phyloP scores from a whole-genome alignment of 306 rosid species.

The Quercus engelmannii region DNA sequence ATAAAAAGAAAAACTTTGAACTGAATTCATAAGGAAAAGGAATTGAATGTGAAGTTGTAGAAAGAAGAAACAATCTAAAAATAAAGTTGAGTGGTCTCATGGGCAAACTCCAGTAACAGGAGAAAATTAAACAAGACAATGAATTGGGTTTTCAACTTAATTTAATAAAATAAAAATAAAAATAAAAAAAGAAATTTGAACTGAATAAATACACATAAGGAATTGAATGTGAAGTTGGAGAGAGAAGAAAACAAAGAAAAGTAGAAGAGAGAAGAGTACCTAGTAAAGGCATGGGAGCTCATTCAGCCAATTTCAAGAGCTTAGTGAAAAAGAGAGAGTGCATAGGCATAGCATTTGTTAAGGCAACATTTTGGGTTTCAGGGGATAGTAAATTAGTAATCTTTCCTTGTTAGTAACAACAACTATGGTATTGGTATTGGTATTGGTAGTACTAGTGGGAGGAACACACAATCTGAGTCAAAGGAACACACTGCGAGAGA shows the following conservation, averaged over 20 bases:
- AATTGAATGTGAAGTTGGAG: not conserved
- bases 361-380: not conserved
- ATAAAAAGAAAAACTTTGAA: too few species aligned
- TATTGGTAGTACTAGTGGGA: not conserved
- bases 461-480: not conserved
- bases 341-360: conserved; percentile 18
- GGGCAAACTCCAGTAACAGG: not conserved
- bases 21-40: too few species aligned
- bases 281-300: conserved; percentile 89
- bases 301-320: conserved; percentile 46
- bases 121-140: not conserved
- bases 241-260: not conserved
- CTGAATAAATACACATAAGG: not conserved
- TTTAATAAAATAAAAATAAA: not conserved
- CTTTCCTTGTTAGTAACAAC: not conserved
- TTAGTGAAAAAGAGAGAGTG: conserved; percentile 5
- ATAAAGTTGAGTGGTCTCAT: not conserved
- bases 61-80: too few species aligned
- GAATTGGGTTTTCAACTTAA: not conserved
- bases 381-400: not conserved
- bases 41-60: too few species aligned
- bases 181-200: not conserved
- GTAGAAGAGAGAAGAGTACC: conserved; percentile 33
- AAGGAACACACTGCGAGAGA: not conserved
- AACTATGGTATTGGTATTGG: too few species aligned